phyloP scores from a whole-genome alignment of 208 protist genomes.

The Trypanosoma avium region DNA sequence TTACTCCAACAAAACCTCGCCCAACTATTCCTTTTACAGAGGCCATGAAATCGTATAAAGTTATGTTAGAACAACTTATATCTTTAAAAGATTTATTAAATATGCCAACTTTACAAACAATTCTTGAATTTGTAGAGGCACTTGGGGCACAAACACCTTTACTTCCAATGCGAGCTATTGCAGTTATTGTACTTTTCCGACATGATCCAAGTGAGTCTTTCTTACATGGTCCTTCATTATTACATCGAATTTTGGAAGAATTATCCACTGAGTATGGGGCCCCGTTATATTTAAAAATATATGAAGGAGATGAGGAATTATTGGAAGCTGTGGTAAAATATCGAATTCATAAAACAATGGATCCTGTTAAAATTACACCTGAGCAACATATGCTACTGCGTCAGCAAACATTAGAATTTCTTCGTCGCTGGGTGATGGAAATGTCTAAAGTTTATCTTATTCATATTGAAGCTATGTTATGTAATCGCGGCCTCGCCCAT shows the following conservation, averaged over 20 bases:
- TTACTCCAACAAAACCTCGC: constrained; percentile 56
- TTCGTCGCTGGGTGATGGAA: constrained; percentile 63
- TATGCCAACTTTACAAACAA: constrained; percentile 44
- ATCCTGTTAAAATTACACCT: constrained; percentile 60
- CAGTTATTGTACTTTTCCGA: constrained; percentile 67
- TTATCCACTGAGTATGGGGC: constrained; percentile 63
- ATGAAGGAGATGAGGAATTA: constrained; percentile 64
- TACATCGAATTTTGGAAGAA: constrained; percentile 53
- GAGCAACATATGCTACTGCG: constrained; percentile 47
- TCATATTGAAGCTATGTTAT: constrained; percentile 83
- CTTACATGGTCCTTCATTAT: constrained; percentile 62
- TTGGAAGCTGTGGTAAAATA: constrained; percentile 76
- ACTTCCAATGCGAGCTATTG: constrained; percentile 62
- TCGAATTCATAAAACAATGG: constrained; percentile 74
- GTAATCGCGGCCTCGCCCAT: constrained; percentile 82
- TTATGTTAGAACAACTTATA: constrained; percentile 58
- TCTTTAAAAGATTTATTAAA: constrained; percentile 51
- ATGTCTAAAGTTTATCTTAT: constrained; percentile 68
- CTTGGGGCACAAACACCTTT: constrained; percentile 67
- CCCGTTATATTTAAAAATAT: constrained; percentile 72
- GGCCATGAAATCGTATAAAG: constrained; percentile 48
- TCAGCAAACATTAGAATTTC: constrained; percentile 63
- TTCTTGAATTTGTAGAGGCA: constrained; percentile 69
- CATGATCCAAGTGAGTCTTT: constrained; percentile 73
- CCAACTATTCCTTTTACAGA: constrained; percentile 45